Conservation (phyloP, 805 yeast species). For the Sugiyamaella valdiviana region DNA sequence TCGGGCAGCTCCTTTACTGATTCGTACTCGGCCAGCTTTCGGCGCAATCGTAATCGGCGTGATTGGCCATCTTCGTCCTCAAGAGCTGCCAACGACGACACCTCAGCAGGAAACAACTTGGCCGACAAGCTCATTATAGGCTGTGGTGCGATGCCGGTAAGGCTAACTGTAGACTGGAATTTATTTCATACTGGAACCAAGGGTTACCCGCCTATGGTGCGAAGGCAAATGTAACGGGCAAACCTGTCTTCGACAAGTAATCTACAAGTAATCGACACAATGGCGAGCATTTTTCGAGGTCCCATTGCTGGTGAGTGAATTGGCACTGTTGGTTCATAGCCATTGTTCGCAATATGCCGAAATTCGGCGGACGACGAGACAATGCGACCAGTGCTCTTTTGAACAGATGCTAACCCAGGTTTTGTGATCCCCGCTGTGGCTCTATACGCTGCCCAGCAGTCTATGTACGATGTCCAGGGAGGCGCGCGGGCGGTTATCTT, state of each 20-base stretch:
- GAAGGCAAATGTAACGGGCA: background rate
- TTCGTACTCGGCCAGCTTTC: conserved; percentile 20
- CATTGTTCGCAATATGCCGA: too few relatives aligned
- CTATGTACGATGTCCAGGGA: conserved; percentile 92
- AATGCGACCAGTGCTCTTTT: too few relatives aligned
- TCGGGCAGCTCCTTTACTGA: conserved; percentile 23
- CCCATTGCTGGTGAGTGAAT: conserved; percentile 10
- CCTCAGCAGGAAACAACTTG: background rate
- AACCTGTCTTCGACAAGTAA: background rate
- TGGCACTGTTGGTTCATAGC: too few relatives aligned
- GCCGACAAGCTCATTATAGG: background rate
- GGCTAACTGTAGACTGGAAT: background rate
- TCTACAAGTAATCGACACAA: background rate
- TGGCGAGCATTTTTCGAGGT: conserved; percentile 15
- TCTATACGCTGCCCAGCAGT: conserved; percentile 51
- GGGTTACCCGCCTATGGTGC: background rate
- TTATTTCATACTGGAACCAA: background rate
- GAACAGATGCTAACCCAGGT: conserved; percentile 7
- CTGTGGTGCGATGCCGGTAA: background rate
- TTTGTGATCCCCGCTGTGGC: conserved; percentile 36
- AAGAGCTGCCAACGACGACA: background rate
- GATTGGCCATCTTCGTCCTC: background rate
- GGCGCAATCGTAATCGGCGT: conserved; percentile 3
- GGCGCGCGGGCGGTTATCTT: conserved; percentile 94
- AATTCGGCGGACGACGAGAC: too few relatives aligned